Evolutionary conservation across 2,329 filamentous ascomycete species (phyloP).

Genomic region (Aspergillus ochraceus): DNA sequence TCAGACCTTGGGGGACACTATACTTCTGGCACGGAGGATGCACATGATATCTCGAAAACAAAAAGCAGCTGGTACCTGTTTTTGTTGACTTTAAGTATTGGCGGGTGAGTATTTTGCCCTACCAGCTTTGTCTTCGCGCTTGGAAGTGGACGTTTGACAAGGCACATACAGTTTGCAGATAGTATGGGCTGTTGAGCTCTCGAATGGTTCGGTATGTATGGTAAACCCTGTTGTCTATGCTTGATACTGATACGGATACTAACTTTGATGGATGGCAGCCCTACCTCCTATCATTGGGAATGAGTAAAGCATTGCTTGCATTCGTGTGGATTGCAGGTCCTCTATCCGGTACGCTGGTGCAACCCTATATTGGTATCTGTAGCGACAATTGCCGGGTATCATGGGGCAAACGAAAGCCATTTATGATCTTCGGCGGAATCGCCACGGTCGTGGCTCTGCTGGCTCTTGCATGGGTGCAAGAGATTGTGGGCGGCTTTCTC

Average conservation of each 20-base stretch:
- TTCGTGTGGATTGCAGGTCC: constrained; percentile 84
- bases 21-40: constrained; percentile 39
- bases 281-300: constrained; percentile 74
- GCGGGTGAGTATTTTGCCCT: constrained; percentile 54
- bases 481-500: constrained; percentile 68
- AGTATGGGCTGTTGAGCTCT: constrained; percentile 93
- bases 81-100: constrained; percentile 80
- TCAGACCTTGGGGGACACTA: constrained; percentile 16
- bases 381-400: constrained; percentile 73
- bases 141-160: constrained; percentile 2
- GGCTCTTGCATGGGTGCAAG: constrained; percentile 71
- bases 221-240: too few species aligned
- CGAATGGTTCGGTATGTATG: constrained; percentile 72
- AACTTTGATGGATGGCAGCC: constrained; percentile 45
- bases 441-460: constrained; percentile 69
- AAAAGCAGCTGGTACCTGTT: constrained; percentile 86
- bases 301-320: constrained; percentile 80
- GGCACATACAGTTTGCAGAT: constrained; percentile 68
- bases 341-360: constrained; percentile 73
- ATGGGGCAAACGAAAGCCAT: constrained; percentile 79
- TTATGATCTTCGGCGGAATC: constrained; percentile 70
- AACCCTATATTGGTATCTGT: constrained; percentile 78
- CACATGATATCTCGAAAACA: constrained; percentile 52
- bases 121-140: too few species aligned
- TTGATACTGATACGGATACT: neutral